These are phyloP conservation scores for Neonectria sp. DNA, from an alignment of 2,329 filamentous ascomycete genomes.

Conservation along the genomic window DNA sequence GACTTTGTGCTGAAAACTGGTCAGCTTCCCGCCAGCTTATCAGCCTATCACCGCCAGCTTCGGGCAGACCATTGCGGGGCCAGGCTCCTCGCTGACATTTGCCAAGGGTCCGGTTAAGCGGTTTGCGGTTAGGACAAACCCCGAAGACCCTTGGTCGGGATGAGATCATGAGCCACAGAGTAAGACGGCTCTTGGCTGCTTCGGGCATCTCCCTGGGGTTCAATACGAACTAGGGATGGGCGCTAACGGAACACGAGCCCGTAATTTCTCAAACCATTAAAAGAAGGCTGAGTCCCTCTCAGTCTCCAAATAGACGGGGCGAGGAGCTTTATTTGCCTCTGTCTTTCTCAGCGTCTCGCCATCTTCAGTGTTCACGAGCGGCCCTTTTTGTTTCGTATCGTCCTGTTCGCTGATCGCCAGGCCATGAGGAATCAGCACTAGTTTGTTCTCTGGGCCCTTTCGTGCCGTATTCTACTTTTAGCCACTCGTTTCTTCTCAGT, in stretches of 20 bases:
- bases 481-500: neutral
- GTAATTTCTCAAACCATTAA: neutral
- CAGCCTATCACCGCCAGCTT: neutral
- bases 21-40: too few relatives aligned
- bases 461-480: slow-evolving; percentile 10
- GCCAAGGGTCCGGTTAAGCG: slow-evolving; percentile 1
- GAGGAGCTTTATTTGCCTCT: neutral
- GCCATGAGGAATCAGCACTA: slow-evolving; percentile 1
- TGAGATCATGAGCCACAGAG: slow-evolving; percentile 1
- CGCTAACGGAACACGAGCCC: slow-evolving; percentile 15
- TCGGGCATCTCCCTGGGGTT: neutral
- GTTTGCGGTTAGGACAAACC: neutral
- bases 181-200: slow-evolving; percentile 6
- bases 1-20: too few relatives aligned
- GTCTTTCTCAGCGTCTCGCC: neutral
- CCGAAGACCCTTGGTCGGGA: neutral
- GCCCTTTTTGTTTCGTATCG: neutral
- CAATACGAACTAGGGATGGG: neutral
- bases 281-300: slow-evolving; percentile 8
- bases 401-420: neutral
- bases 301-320: neutral
- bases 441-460: neutral
- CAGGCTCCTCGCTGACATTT: neutral
- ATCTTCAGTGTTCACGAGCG: neutral
- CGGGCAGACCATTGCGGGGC: neutral